A percentile compares a stretch with the other conserved stretches of the same genome.
These are phyloP conservation scores for Komagataella phaffii DNA, from an alignment of 805 yeast species.

Conservation along the genomic window DNA sequence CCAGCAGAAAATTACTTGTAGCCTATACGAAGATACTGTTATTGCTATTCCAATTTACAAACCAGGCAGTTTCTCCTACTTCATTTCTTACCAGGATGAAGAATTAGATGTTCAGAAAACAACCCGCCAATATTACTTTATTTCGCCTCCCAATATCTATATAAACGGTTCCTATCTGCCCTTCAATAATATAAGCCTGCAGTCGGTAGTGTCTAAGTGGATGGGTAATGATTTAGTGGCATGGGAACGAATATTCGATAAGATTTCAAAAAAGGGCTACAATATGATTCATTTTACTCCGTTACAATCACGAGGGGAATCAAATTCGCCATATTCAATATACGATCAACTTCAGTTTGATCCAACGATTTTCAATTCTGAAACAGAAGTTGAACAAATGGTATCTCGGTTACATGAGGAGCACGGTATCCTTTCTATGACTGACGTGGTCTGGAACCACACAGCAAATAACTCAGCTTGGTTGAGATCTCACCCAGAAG, in stretches of 20 bases:
- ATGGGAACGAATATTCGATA: constrained; percentile 58
- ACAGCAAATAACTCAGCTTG: constrained; percentile 86
- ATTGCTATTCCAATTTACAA: constrained; percentile 46
- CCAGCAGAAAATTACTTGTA: constrained; percentile 33
- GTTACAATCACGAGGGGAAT: constrained; percentile 75
- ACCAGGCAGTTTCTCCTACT: constrained; percentile 77
- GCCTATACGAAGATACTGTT: constrained; percentile 50
- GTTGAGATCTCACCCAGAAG: constrained; percentile 79
- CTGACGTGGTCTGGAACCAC: constrained; percentile 91
- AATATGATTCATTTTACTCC: constrained; percentile 97
- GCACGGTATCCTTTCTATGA: constrained; percentile 58
- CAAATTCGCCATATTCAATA: constrained; percentile 89
- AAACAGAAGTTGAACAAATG: constrained; percentile 38
- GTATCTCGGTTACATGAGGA: constrained; percentile 35
- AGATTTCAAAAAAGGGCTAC: constrained; percentile 64
- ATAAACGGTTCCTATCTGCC: constrained; percentile 46
- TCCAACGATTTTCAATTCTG: constrained; percentile 41
- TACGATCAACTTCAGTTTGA: constrained; percentile 78
- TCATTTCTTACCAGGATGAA: constrained; percentile 38
- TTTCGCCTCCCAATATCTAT: constrained; percentile 64
- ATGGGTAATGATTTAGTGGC: constrained; percentile 47
- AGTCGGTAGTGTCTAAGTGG: constrained; percentile 86
- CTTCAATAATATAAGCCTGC: constrained; percentile 67
- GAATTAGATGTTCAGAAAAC: constrained; percentile 17
- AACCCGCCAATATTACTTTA: constrained; percentile 57